Conservation (phyloP, 1,139 yeast species). For the Candida labiduridarum region DNA sequence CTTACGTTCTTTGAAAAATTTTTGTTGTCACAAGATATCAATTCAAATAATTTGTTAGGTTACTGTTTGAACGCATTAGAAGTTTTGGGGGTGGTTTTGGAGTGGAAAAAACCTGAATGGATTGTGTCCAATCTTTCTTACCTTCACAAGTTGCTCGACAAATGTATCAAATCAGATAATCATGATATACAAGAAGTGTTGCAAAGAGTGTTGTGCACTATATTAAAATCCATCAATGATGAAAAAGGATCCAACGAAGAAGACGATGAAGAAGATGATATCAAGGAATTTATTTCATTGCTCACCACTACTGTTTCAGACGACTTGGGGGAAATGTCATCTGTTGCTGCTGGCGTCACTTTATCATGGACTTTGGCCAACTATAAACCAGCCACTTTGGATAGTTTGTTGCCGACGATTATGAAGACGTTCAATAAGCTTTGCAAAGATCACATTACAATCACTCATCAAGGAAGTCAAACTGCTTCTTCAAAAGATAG, state of each 20-base stretch:
- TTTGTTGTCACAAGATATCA: conserved; percentile 75
- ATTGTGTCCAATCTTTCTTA: conserved; percentile 67
- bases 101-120: conserved; percentile 78
- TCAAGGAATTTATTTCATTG: conserved; percentile 61
- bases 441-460: conserved; percentile 85
- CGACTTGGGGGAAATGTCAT: conserved; percentile 78
- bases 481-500: conserved; percentile 21
- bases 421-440: conserved; percentile 88
- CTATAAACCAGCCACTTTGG: conserved; percentile 72
- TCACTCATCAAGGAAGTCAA: conserved; percentile 55
- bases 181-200: conserved; percentile 82
- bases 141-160: conserved; percentile 75
- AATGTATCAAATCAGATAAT: conserved; percentile 80
- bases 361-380: conserved; percentile 82
- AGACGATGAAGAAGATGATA: conserved; percentile 58
- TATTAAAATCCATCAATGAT: conserved; percentile 62
- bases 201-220: conserved; percentile 69
- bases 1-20: conserved; percentile 85
- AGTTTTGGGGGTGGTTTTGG: conserved; percentile 82
- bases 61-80: conserved; percentile 89
- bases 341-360: conserved; percentile 89
- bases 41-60: conserved; percentile 61
- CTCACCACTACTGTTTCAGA: conserved; percentile 75
- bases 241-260: conserved; percentile 42
- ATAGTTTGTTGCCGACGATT: conserved; percentile 70